phyloP scores from a whole-genome alignment of 306 rosid genomes.

The Rosa lucieae region DNA sequence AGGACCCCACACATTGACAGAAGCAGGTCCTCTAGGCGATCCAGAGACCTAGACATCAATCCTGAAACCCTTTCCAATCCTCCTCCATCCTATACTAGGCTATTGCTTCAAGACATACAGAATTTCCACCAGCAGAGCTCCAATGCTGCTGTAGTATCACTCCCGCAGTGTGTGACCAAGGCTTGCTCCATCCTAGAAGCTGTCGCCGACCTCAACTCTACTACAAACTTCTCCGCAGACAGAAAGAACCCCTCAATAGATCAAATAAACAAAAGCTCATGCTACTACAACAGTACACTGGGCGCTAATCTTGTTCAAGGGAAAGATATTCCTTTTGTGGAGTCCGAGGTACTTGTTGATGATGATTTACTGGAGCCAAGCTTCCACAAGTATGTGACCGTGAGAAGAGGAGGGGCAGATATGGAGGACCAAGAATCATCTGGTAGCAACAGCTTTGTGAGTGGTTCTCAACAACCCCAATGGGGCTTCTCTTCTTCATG shows the following conservation, averaged over 20 bases:
- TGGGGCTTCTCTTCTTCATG: conserved; percentile 52
- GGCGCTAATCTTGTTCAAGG: conserved; percentile 27
- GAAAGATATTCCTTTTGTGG: conserved; percentile 60
- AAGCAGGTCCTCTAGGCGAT: conserved; percentile 73
- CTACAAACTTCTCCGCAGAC: conserved; percentile 52
- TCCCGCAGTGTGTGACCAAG: conserved; percentile 82
- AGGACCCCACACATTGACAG: conserved; percentile 52
- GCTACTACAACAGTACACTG: conserved; percentile 29
- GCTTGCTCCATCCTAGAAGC: conserved; percentile 95
- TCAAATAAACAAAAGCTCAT: conserved; percentile 38
- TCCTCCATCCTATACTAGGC: conserved; percentile 65
- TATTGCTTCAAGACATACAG: conserved; percentile 83
- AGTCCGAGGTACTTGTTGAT: conserved; percentile 56
- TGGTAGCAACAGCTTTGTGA: conserved; percentile 63
- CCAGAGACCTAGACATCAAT: conserved; percentile 69
- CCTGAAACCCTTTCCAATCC: conserved; percentile 49
- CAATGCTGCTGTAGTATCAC: conserved; percentile 46
- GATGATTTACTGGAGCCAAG: conserved; percentile 80
- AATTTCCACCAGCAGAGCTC: conserved; percentile 83
- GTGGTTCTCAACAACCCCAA: conserved; percentile 37
- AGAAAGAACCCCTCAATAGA: conserved; percentile 39
- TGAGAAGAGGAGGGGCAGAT: conserved; percentile 54
- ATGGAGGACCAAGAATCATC: conserved; percentile 80
- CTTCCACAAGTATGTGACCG: conserved; percentile 82
- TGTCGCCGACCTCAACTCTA: conserved; percentile 85